Evolutionary conservation across 1,139 yeast genomes (phyloP).

Genomic region (Scheffersomyces stambukii): DNA sequence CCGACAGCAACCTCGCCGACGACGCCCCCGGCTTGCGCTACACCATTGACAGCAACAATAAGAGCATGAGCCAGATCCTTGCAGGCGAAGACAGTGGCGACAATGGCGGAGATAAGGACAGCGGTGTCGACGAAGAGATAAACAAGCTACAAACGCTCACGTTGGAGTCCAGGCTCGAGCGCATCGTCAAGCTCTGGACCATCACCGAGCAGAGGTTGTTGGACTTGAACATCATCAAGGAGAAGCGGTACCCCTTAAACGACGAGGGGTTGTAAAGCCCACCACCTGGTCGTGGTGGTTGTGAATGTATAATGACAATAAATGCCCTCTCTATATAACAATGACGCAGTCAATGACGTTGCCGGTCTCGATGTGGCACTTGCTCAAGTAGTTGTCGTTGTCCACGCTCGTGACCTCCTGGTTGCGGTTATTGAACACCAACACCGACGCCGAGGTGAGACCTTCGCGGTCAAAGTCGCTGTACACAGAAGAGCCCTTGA

Average conservation of each 20-base stretch:
- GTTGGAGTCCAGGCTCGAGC: constrained; percentile 48
- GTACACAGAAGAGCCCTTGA: constrained; percentile 48
- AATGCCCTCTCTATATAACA: constrained; percentile 7
- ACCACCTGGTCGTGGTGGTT: background rate
- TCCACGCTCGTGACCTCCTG: constrained; percentile 20
- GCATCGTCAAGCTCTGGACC: constrained; percentile 56
- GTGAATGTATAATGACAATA: constrained; percentile 1
- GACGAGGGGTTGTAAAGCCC: constrained; percentile 10
- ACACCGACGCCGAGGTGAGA: constrained; percentile 18
- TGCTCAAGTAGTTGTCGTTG: constrained; percentile 53
- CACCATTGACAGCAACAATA: constrained; percentile 7
- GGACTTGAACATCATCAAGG: constrained; percentile 31
- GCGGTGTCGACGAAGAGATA: constrained; percentile 10
- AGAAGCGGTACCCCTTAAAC: constrained; percentile 20
- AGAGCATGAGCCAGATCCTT: too few species aligned
- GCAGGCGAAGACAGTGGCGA: constrained; percentile 7
- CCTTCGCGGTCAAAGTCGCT: constrained; percentile 18
- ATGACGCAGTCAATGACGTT: constrained; percentile 50
- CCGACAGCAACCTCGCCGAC: constrained; percentile 4
- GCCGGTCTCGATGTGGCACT: constrained; percentile 66
- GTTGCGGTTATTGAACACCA: constrained; percentile 26
- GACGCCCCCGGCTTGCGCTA: constrained; percentile 8
- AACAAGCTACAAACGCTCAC: constrained; percentile 21
- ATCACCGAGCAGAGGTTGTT: constrained; percentile 54
- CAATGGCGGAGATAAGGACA: background rate